Percentiles rank a stretch among this genome's conserved stretches.
Conservation (phyloP, 768 basidiomycete genomes). For the Mycena venus region DNA sequence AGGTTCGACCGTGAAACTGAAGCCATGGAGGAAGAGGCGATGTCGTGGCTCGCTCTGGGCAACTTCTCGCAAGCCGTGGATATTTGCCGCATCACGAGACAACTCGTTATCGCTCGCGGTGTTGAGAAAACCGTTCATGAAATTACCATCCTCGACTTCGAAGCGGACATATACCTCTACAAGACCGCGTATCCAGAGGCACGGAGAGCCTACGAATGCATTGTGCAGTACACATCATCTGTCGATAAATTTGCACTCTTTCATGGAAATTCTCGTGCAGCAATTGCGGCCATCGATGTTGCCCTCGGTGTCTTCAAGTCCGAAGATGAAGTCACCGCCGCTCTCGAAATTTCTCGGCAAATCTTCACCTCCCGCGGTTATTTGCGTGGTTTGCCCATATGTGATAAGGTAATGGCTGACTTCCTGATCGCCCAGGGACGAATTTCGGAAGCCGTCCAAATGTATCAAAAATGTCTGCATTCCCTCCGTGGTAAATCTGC, state of each 20-base stretch:
- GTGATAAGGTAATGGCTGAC: slow-evolving; percentile 8
- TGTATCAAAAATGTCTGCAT: background rate
- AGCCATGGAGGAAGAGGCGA: background rate
- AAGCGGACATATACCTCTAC: background rate
- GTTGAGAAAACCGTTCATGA: background rate
- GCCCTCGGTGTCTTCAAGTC: background rate
- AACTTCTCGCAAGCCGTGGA: background rate
- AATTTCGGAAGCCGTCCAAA: background rate
- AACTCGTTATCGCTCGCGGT: background rate
- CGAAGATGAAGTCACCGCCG: background rate
- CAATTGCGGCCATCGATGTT: slow-evolving; percentile 1
- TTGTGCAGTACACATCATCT: background rate
- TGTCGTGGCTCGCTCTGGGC: background rate
- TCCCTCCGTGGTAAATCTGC: background rate
- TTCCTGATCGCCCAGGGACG: background rate
- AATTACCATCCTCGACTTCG: background rate
- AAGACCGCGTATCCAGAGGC: background rate
- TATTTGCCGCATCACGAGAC: background rate
- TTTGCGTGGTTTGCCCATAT: background rate
- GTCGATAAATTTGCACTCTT: background rate
- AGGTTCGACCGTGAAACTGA: background rate
- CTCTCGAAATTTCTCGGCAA: background rate
- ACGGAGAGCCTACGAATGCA: background rate
- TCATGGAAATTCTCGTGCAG: background rate
- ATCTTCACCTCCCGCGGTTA: background rate